Evolutionary conservation across 1,139 yeast species (phyloP).

Genomic region (Suhomyces bokatorum): DNA sequence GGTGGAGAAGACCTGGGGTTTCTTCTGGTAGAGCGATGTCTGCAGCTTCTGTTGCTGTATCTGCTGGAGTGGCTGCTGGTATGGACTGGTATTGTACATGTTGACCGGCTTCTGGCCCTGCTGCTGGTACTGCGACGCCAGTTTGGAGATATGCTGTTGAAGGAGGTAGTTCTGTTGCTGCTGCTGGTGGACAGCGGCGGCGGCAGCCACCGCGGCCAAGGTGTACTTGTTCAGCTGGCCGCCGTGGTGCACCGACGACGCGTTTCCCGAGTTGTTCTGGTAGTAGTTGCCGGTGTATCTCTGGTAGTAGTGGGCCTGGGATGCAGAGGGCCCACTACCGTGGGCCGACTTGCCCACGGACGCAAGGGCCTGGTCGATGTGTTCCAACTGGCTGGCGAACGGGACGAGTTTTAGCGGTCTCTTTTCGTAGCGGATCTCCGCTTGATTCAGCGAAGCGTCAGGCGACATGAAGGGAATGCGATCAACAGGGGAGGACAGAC

Average conservation of each 20-base stretch:
- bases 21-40: conserved; percentile 6
- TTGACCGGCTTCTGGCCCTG: conserved; percentile 18
- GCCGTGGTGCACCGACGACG: conserved; percentile 6
- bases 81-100: conserved; percentile 13
- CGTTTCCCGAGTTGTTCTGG: conserved; percentile 8
- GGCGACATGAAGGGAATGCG: conserved; percentile 4
- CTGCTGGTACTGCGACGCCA: conserved; percentile 8
- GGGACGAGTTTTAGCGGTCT: conserved; percentile 32
- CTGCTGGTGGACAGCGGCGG: conserved; percentile 27
- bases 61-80: conserved; percentile 16
- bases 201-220: conserved; percentile 33
- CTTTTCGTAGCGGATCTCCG: conserved; percentile 22
- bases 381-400: conserved; percentile 32
- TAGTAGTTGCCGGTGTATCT: conserved; percentile 11
- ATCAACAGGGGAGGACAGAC: not conserved
- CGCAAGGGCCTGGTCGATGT: conserved; percentile 21
- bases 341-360: conserved; percentile 14
- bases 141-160: conserved; percentile 16
- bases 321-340: not conserved
- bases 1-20: conserved; percentile 10
- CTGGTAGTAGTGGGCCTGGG: conserved; percentile 9
- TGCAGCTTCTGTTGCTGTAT: conserved; percentile 13
- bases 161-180: conserved; percentile 17
- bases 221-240: conserved; percentile 27
- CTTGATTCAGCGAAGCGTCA: not conserved